These are phyloP conservation scores for Malassezia obtusa DNA, from an alignment of 1,284 basidiomycete genomes.

Conservation along the genomic window DNA sequence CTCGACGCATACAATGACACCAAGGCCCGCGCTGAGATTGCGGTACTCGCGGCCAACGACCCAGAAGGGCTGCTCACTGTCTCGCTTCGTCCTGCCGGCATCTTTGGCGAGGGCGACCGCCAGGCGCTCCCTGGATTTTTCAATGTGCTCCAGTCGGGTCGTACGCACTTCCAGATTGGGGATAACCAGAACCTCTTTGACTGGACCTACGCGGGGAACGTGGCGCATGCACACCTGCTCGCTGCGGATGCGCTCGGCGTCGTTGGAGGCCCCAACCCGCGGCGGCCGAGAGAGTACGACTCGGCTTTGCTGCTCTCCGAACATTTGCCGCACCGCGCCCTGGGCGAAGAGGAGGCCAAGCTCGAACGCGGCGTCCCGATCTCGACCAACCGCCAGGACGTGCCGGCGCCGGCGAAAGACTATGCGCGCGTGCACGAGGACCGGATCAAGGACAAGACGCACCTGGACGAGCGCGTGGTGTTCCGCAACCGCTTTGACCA, in stretches of 20 bases:
- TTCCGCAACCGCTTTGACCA: slow-evolving; percentile 61
- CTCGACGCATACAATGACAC: slow-evolving; percentile 92
- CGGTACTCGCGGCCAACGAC: slow-evolving; percentile 76
- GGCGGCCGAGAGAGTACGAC: slow-evolving; percentile 14
- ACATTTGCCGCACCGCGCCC: slow-evolving; percentile 22
- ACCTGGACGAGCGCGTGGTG: slow-evolving; percentile 53
- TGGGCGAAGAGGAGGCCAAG: slow-evolving; percentile 24
- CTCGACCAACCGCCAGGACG: slow-evolving; percentile 27
- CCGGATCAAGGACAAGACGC: not conserved
- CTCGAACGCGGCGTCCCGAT: slow-evolving; percentile 31
- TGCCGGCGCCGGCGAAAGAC: slow-evolving; percentile 32
- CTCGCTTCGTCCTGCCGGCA: slow-evolving; percentile 84
- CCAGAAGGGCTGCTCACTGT: slow-evolving; percentile 73
- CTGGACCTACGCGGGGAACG: slow-evolving; percentile 95
- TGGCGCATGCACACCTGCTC: slow-evolving; percentile 85
- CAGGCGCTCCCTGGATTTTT: slow-evolving; percentile 74
- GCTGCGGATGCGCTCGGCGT: slow-evolving; percentile 70
- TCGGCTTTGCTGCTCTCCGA: slow-evolving; percentile 46
- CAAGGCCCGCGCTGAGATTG: slow-evolving; percentile 69
- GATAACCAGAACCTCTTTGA: slow-evolving; percentile 89
- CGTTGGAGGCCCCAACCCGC: slow-evolving; percentile 44
- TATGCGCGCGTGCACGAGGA: slow-evolving; percentile 30
- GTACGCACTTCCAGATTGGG: slow-evolving; percentile 88
- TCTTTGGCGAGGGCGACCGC: slow-evolving; percentile 91
- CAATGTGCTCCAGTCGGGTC: slow-evolving; percentile 64